A percentile compares a stretch with the other conserved stretches of the same genome.
Evolutionary conservation across 2,329 filamentous ascomycete genomes (phyloP).

Genomic region (Curvularia sp.): DNA sequence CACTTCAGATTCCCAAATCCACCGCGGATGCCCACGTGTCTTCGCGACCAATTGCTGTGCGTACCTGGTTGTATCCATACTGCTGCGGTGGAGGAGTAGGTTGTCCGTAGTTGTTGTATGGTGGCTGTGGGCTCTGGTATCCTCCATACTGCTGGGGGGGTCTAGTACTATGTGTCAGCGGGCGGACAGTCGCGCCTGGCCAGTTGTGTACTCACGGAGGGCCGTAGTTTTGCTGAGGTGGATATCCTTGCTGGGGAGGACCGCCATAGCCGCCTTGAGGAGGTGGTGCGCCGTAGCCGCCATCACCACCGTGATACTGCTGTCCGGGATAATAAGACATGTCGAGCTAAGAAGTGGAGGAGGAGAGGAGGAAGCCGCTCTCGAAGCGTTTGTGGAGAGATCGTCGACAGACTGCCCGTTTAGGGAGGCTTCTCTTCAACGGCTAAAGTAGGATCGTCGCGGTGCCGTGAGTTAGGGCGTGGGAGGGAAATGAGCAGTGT

Average conservation of each 20-base stretch:
- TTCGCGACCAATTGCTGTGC: slow-evolving; percentile 11
- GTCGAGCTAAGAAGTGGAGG: slow-evolving; percentile 17
- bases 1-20: background rate
- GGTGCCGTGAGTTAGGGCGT: background rate
- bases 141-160: slow-evolving; percentile 50
- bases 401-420: slow-evolving; percentile 11
- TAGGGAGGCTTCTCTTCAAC: slow-evolving; percentile 7
- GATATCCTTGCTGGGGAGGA: slow-evolving; percentile 41
- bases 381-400: slow-evolving; percentile 12
- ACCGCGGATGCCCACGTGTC: background rate
- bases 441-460: slow-evolving; percentile 7
- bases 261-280: slow-evolving; percentile 46
- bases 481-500: slow-evolving; percentile 8
- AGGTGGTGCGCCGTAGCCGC: slow-evolving; percentile 50
- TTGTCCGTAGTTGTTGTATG: slow-evolving; percentile 50
- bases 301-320: slow-evolving; percentile 47
- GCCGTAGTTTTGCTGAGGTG: slow-evolving; percentile 41
- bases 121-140: slow-evolving; percentile 48
- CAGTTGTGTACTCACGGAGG: slow-evolving; percentile 34
- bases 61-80: slow-evolving; percentile 53
- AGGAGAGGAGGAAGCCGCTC: background rate
- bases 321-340: slow-evolving; percentile 55
- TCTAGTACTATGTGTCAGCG: slow-evolving; percentile 26
- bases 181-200: slow-evolving; percentile 1
- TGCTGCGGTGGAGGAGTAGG: slow-evolving; percentile 53